phyloP scores from a whole-genome alignment of 306 rosid genomes.

The Lotus japonicus region DNA sequence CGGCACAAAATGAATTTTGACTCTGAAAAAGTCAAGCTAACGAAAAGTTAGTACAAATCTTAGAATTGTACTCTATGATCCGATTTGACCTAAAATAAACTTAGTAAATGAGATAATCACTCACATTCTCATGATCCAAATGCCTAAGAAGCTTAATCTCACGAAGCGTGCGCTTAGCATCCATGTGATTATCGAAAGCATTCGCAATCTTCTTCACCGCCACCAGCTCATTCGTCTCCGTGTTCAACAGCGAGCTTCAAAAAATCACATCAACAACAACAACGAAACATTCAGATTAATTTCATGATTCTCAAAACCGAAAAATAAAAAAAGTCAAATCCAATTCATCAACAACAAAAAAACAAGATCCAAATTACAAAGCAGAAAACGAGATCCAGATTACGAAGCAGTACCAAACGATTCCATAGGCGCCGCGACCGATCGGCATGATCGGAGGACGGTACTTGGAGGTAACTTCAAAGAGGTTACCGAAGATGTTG shows the following conservation, averaged over 20 bases:
- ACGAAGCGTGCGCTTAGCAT: constrained; percentile 95
- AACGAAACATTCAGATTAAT: constrained; percentile 16
- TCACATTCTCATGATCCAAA: constrained; percentile 95
- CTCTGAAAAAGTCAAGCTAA: too few relatives aligned
- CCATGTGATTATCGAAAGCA: constrained; percentile 92
- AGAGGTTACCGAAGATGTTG: constrained; percentile 82
- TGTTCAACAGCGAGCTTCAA: constrained; percentile 76
- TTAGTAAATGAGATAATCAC: neutral
- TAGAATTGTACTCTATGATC: neutral
- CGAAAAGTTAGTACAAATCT: neutral
- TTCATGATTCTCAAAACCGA: neutral
- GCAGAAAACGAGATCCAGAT: neutral
- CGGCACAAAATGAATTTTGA: too few relatives aligned
- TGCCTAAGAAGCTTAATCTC: constrained; percentile 98
- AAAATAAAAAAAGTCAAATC: neutral
- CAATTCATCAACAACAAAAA: neutral
- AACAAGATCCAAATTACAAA: neutral
- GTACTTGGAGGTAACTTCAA: constrained; percentile 79
- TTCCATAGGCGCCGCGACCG: constrained; percentile 97
- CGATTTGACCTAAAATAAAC: neutral
- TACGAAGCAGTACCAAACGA: constrained; percentile 65
- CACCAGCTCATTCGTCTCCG: constrained; percentile 88
- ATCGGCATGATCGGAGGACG: constrained; percentile 94
- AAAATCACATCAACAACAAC: constrained; percentile 7
- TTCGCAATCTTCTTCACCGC: constrained; percentile 94